Percentiles rank a stretch among this genome's conserved stretches.
These are phyloP conservation scores for Neolentinus lepideus DNA, from an alignment of 1,284 basidiomycete species.

Conservation along the genomic window DNA sequence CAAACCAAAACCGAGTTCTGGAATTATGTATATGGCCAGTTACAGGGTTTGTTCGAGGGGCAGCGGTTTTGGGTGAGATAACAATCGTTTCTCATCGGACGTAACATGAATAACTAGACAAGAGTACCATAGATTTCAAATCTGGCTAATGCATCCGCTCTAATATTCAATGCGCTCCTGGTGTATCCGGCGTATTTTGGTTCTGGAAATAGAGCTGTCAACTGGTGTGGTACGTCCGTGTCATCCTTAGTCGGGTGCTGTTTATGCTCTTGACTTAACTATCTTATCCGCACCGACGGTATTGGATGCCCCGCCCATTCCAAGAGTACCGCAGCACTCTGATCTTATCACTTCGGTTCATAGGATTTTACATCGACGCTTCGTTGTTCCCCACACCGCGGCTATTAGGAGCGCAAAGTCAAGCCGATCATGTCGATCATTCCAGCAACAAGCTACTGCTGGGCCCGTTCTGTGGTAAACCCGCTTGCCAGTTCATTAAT, in stretches of 20 bases:
- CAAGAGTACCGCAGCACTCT: background rate
- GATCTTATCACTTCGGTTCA: constrained; percentile 2
- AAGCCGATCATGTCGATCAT: constrained; percentile 3
- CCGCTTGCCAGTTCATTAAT: constrained; percentile 80
- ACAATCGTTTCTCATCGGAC: background rate
- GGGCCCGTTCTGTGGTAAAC: constrained; percentile 84
- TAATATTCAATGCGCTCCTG: constrained; percentile 72
- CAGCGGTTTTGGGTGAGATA: constrained; percentile 68
- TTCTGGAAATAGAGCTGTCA: constrained; percentile 55
- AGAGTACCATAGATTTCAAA: constrained; percentile 61
- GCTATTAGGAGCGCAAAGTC: constrained; percentile 9
- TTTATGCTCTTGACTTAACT: background rate
- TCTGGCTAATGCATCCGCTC: constrained; percentile 73
- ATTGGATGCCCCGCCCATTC: background rate
- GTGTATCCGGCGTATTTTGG: constrained; percentile 67
- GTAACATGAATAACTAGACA: background rate
- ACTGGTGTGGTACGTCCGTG: constrained; percentile 75
- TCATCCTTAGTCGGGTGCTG: background rate
- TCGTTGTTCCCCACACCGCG: constrained; percentile 51
- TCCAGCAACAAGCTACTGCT: constrained; percentile 46
- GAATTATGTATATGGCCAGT: constrained; percentile 61
- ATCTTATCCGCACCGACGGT: too few species aligned
- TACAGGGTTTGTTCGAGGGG: constrained; percentile 54
- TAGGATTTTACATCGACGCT: constrained; percentile 80
- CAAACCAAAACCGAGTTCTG: constrained; percentile 71